Evolutionary conservation across 164 flowering plant genomes (phyloP), one percentile per base, ranked within the genome.

Genomic region (Aristolochia contorta): DNA sequence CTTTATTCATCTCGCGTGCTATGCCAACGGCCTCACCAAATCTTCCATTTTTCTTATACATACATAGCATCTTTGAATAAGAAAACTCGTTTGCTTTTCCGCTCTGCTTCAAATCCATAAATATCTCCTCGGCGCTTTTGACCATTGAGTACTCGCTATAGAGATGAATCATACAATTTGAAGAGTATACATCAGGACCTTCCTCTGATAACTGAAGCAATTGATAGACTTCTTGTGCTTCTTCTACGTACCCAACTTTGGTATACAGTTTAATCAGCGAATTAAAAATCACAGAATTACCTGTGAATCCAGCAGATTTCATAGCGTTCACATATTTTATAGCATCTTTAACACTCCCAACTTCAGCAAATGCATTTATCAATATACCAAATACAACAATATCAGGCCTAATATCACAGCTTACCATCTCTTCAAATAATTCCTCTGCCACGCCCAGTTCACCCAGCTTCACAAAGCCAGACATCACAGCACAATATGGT

Each of bases 81-180:
- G 96, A 79, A 63, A 93, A 93, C 75, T 93, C 97, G 67, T 89
- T 93, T 23, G 90, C 96, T n/a, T 59, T 55, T 19, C 85, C 89
- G 50, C 75, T 81, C 56, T 51, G 63, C 67, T 74, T 80, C 77
- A 92, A 32, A 58, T 64, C 61, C 57, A 74, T 75, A 62, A 89
- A 89, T 46, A 87, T 75, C 57, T 77, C 82, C 72, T 87, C 89
- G 3, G 98, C 98, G 59, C 79, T 69, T 48, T 65, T 63, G 9
- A 86, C 90, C 96, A 89, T 80, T 3, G 74, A 72, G 27, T 75
- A 74, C 63, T 80, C 80, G 52, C 83, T 82, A 70, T 92, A 92
- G 49, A 92, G 87, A 64, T 87, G 86, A 46, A 92, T 85, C 96
- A 92, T 87, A 67, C 96, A 92, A 67, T 89, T 93, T 23, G 94